phyloP scores from a whole-genome alignment of 805 yeast species.

The Lipomyces orientalis region DNA sequence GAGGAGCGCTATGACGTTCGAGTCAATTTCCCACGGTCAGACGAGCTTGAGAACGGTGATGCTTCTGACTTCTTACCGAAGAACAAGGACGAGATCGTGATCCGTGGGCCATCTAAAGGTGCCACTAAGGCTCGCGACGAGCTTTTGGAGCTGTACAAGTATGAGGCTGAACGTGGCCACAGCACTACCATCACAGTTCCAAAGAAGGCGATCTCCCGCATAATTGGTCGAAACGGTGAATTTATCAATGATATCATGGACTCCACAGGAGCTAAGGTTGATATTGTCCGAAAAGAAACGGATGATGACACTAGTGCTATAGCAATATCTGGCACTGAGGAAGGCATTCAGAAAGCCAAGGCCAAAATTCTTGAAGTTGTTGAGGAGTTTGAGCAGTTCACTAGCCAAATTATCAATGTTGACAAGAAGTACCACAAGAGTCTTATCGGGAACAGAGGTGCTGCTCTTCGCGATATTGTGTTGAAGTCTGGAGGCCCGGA shows the following conservation, averaged over 20 bases:
- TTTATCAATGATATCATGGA: conserved; percentile 80
- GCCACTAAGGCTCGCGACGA: conserved; percentile 84
- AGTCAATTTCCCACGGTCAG: conserved; percentile 71
- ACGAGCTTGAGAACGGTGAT: conserved; percentile 22
- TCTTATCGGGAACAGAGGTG: conserved; percentile 80
- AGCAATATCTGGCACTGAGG: conserved; percentile 76
- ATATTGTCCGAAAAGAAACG: conserved; percentile 50
- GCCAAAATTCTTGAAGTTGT: conserved; percentile 66
- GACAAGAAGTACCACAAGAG: conserved; percentile 75
- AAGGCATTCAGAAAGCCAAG: conserved; percentile 75
- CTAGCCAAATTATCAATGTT: conserved; percentile 64
- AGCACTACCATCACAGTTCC: conserved; percentile 71
- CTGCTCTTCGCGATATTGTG: conserved; percentile 73
- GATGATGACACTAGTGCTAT: conserved; percentile 59
- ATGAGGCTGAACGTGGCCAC: conserved; percentile 85
- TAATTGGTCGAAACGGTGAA: conserved; percentile 90
- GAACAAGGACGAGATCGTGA: conserved; percentile 63
- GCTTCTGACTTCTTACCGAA: conserved; percentile 29
- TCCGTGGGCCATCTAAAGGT: conserved; percentile 90
- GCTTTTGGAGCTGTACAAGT: conserved; percentile 78
- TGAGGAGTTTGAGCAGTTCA: conserved; percentile 65
- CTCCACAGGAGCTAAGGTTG: conserved; percentile 57
- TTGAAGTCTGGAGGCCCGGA: conserved; percentile 77
- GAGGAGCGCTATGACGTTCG: conserved; percentile 85
- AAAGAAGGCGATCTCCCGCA: conserved; percentile 72